Evolutionary conservation across 768 basidiomycete species (phyloP), one percentile per base, ranked within the genome.

Genomic region (Lyophyllum semitale): DNA sequence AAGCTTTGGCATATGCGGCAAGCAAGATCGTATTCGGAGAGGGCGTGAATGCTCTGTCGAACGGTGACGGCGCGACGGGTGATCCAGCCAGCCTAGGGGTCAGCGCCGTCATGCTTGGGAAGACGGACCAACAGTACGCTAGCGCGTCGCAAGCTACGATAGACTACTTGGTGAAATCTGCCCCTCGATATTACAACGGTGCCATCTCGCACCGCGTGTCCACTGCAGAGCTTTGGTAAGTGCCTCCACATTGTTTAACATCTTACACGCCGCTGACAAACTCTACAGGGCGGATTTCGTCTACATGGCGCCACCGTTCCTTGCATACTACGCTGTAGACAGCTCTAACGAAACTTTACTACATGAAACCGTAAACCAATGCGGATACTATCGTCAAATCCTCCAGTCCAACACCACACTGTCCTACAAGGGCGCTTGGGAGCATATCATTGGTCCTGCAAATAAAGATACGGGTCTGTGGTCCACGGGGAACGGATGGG

Each of bases 401-500:
- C 67, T 79, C 15, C 61, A 57, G 20, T 62, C 68, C 8, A 67
- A 75, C 52, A 66, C 66, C 26, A 63, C 69, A 7, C 25, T 25
- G 17, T 22, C 53, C 42, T 63, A 57, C 12, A 55, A 67, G 29
- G 72, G 74, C 0, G 57, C 69, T n/a, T 81, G 77, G 77, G 53
- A 63, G 13, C 78, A 79, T 62, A 80, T 81, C 43, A 61, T 74
- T n/a, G 79, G 78, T 2, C 75, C 75, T 13, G 45, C 66, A 33
- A 68, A 55, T 48, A 46, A 62, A n/a, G 79, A 81, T 49, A 59
- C 67, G 0, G 77, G 78, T 2, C 49, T 79, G 8, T 81, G 79
- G 77, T 72, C 75, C 3, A 78, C 78, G 43, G 83, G 84, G 4
- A 90, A 90, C 60, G 89, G 71, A 0, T 90, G 89, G 89, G 88